phyloP scores from a whole-genome alignment of 495 filamentous ascomycete genomes.

The Collariella sp. region DNA sequence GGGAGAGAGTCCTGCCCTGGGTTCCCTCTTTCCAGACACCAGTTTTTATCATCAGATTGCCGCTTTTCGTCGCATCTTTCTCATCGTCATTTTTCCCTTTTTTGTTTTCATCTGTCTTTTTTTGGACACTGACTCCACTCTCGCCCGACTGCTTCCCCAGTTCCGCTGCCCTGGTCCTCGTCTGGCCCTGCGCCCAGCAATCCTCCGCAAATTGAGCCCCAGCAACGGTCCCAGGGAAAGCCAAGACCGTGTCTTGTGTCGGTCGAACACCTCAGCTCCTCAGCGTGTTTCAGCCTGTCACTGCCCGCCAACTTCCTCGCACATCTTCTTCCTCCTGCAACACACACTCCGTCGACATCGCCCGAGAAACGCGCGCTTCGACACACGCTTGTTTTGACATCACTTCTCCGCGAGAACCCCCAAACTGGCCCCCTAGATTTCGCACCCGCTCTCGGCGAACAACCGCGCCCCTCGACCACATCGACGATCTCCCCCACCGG shows the following conservation, averaged over 20 bases:
- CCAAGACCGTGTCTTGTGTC: slow-evolving; percentile 22
- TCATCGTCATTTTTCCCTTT: slow-evolving; percentile 1
- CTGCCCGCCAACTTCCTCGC: slow-evolving; percentile 2
- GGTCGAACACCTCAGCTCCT: slow-evolving; percentile 34
- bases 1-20: neutral
- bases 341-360: neutral
- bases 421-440: slow-evolving; percentile 9
- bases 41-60: neutral
- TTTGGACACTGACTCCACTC: neutral
- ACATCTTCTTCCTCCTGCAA: no score
- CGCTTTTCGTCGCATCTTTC: neutral
- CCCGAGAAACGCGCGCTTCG: neutral
- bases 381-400: neutral
- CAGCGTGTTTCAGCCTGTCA: slow-evolving; percentile 38
- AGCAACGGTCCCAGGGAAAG: slow-evolving; percentile 13
- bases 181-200: neutral
- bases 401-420: slow-evolving; percentile 10
- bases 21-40: slow-evolving; percentile 14
- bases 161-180: neutral
- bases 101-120: neutral
- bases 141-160: neutral
- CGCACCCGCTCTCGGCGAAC: neutral
- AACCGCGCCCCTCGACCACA: slow-evolving; percentile 1
- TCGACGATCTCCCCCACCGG: slow-evolving; percentile 9
- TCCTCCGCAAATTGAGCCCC: slow-evolving; percentile 2